A percentile compares a stretch with the other conserved stretches of the same genome.
phyloP scores from a whole-genome alignment of 2,329 filamentous ascomycete genomes.

The Fusarium dlaminii region DNA sequence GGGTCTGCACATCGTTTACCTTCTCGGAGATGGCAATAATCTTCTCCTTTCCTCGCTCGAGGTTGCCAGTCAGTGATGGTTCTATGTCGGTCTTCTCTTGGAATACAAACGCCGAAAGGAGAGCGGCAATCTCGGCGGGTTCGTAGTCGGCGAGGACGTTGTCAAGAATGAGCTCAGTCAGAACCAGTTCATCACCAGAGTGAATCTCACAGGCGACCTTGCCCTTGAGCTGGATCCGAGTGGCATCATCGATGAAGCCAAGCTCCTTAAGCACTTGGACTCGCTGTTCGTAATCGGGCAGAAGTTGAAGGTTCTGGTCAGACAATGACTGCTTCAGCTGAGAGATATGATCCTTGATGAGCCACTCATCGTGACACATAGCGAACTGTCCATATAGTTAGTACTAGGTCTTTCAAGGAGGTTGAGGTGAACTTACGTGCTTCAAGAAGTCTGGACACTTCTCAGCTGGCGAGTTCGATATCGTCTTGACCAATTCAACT shows the following conservation, averaged over 20 bases:
- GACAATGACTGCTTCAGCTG: constrained; percentile 90
- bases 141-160: constrained; percentile 96
- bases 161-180: constrained; percentile 95
- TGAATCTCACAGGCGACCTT: constrained; percentile 99
- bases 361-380: constrained; percentile 96
- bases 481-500: constrained; percentile 67
- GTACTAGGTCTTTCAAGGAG: neutral
- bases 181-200: constrained; percentile 93
- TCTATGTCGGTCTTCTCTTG: constrained; percentile 91
- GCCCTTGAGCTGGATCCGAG: constrained; percentile 92
- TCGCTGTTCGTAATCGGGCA: constrained; percentile 96
- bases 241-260: constrained; percentile 87
- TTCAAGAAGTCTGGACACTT: constrained; percentile 83
- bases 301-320: constrained; percentile 92
- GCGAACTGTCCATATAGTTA: constrained; percentile 74
- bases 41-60: constrained; percentile 83
- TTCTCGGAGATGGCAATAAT: constrained; percentile 93
- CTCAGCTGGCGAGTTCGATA: constrained; percentile 72
- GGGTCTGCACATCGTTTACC: constrained; percentile 88
- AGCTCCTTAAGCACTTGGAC: constrained; percentile 92
- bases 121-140: constrained; percentile 93
- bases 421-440: constrained; percentile 70
- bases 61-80: constrained; percentile 81
- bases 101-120: constrained; percentile 95
- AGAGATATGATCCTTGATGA: constrained; percentile 92